Evolutionary conservation across 805 yeast species (phyloP).

Genomic region (Saccharomycopsis vini): DNA sequence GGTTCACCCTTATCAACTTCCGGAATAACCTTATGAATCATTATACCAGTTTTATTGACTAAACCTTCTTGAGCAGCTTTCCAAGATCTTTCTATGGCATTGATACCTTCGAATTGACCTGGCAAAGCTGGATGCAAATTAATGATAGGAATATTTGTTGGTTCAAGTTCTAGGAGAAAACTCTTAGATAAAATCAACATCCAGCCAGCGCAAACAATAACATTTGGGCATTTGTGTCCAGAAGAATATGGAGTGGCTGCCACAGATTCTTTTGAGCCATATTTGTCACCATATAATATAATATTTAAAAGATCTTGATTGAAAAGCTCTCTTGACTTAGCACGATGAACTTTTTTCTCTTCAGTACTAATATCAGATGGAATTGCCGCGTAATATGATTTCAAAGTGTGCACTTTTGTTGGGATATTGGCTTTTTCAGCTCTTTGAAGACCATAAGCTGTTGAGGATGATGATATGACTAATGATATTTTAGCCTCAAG

Average conservation of each 20-base stretch:
- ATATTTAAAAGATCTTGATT: slow-evolving; percentile 70
- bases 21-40: slow-evolving; percentile 95
- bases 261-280: slow-evolving; percentile 28
- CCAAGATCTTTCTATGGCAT: slow-evolving; percentile 96
- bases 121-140: slow-evolving; percentile 97
- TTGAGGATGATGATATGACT: slow-evolving; percentile 77
- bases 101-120: slow-evolving; percentile 93
- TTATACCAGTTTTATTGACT: slow-evolving; percentile 74
- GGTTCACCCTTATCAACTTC: slow-evolving; percentile 95
- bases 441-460: slow-evolving; percentile 82
- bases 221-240: slow-evolving; percentile 52
- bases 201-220: slow-evolving; percentile 98
- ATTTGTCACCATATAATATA: slow-evolving; percentile 41
- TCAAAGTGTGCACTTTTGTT: slow-evolving; percentile 63
- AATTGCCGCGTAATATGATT: slow-evolving; percentile 62
- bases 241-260: slow-evolving; percentile 26
- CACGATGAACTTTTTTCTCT: slow-evolving; percentile 50
- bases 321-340: slow-evolving; percentile 56
- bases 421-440: slow-evolving; percentile 65
- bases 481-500: slow-evolving; percentile 51
- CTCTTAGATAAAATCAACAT: slow-evolving; percentile 80
- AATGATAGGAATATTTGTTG: slow-evolving; percentile 64
- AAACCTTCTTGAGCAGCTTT: slow-evolving; percentile 84
- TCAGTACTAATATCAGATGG: slow-evolving; percentile 35
- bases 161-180: slow-evolving; percentile 57